phyloP scores from a whole-genome alignment of 192 early-diverging fungal genomes.

The Blastocladiella britannica region DNA sequence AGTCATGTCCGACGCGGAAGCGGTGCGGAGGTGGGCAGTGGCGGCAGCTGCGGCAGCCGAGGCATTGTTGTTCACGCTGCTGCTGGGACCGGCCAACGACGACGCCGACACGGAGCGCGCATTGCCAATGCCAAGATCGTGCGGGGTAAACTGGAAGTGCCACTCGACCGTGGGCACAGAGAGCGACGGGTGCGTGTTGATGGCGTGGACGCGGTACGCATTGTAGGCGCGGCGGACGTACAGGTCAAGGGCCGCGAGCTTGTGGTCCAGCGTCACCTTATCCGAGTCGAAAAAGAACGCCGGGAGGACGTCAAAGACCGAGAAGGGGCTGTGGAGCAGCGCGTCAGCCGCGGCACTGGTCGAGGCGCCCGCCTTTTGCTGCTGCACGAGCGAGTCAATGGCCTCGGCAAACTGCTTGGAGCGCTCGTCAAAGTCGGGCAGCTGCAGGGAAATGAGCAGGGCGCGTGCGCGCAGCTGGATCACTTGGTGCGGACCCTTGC shows the following conservation, averaged over 20 bases:
- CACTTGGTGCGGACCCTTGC: constrained; percentile 64
- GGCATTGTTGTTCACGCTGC: too few relatives aligned
- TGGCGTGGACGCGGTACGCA: constrained; percentile 76
- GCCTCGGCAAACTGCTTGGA: constrained; percentile 60
- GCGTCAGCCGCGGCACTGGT: constrained; percentile 52
- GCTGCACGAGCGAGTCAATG: constrained; percentile 2
- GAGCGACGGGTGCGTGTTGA: constrained; percentile 47
- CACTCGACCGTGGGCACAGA: constrained; percentile 44
- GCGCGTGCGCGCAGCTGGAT: constrained; percentile 70
- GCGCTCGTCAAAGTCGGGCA: constrained; percentile 81
- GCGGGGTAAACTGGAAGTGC: constrained; percentile 6
- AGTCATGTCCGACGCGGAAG: constrained; percentile 24
- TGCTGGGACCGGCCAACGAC: neutral
- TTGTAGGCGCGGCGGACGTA: constrained; percentile 95
- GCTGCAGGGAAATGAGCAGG: constrained; percentile 74
- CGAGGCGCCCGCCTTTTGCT: constrained; percentile 16
- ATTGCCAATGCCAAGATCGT: neutral
- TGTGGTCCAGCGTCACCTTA: constrained; percentile 3
- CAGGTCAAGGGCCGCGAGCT: constrained; percentile 77
- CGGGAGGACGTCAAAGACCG: constrained; percentile 86
- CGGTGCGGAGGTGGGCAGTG: constrained; percentile 10
- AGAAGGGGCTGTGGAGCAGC: constrained; percentile 53
- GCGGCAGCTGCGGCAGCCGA: constrained; percentile 13
- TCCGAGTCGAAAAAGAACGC: constrained; percentile 73
- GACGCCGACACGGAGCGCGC: neutral